Conservation (phyloP, 164 flowering plant species). For the Amborella trichopoda region DNA sequence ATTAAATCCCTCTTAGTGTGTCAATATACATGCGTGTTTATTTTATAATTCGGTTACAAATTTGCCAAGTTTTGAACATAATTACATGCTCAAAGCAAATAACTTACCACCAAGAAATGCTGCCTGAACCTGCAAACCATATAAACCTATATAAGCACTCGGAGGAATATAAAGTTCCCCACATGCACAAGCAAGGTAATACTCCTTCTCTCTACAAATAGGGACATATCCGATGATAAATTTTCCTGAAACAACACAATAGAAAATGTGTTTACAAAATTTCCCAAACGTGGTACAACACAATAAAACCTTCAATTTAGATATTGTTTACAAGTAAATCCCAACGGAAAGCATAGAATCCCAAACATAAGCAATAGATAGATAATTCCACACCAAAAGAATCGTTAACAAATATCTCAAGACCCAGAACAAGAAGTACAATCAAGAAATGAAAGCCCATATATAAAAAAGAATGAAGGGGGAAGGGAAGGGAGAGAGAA, state of each 20-base stretch:
- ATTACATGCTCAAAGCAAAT: neutral
- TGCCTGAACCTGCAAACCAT: constrained; percentile 81
- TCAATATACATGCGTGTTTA: neutral
- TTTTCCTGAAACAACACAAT: constrained; percentile 38
- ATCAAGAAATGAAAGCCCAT: too few relatives aligned
- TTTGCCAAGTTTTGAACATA: neutral
- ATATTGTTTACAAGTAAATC: neutral
- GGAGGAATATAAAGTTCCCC: constrained; percentile 89
- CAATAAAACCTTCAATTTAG: neutral
- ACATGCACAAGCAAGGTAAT: constrained; percentile 85
- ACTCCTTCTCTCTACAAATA: constrained; percentile 77
- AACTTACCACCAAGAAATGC: constrained; percentile 81
- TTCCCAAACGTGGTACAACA: neutral
- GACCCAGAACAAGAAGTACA: too few relatives aligned
- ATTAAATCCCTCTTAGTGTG: neutral
- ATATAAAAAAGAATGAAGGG: too few relatives aligned
- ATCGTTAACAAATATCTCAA: too few relatives aligned
- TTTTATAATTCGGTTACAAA: neutral
- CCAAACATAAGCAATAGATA: too few relatives aligned
- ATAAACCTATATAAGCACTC: constrained; percentile 71
- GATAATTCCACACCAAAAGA: too few relatives aligned
- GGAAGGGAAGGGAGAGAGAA: too few relatives aligned
- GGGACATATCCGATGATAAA: constrained; percentile 63
- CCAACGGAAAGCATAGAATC: too few relatives aligned
- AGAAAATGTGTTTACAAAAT: neutral